Conservation (phyloP, 805 yeast genomes). For the Wickerhamomyces canadensis region DNA sequence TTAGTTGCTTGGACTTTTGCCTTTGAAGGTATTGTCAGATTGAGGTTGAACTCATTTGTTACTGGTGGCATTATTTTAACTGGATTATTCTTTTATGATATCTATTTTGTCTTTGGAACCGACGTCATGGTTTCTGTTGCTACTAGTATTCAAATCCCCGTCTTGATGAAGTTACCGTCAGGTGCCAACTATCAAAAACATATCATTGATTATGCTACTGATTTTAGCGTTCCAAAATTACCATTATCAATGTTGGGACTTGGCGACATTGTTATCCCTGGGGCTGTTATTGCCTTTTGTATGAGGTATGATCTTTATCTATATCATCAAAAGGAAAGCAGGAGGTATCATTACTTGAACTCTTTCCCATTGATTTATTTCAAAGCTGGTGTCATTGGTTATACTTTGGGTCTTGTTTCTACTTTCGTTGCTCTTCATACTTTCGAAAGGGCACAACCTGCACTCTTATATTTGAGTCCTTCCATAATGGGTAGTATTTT, state of each 20-base stretch:
- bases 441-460: constrained; percentile 55
- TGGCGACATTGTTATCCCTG: constrained; percentile 65
- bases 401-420: constrained; percentile 37
- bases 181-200: constrained; percentile 2
- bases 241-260: constrained; percentile 46
- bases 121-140: constrained; percentile 62
- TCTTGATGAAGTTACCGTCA: constrained; percentile 23
- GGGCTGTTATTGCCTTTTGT: constrained; percentile 45
- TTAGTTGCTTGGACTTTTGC: constrained; percentile 37
- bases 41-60: constrained; percentile 38
- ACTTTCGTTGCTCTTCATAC: constrained; percentile 37
- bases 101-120: constrained; percentile 62
- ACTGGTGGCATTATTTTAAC: constrained; percentile 39
- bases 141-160: constrained; percentile 45
- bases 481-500: constrained; percentile 30
- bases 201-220: constrained; percentile 1
- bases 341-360: constrained; percentile 36
- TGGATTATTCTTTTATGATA: constrained; percentile 55
- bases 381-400: constrained; percentile 37
- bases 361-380: constrained; percentile 42
- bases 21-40: constrained; percentile 34
- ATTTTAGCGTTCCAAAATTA: constrained; percentile 8
- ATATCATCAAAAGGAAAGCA: constrained; percentile 28
- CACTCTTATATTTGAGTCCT: constrained; percentile 60
- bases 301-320: constrained; percentile 47